phyloP scores from a whole-genome alignment of 192 early-diverging fungal genomes.

The Backusella liffmaniae region DNA sequence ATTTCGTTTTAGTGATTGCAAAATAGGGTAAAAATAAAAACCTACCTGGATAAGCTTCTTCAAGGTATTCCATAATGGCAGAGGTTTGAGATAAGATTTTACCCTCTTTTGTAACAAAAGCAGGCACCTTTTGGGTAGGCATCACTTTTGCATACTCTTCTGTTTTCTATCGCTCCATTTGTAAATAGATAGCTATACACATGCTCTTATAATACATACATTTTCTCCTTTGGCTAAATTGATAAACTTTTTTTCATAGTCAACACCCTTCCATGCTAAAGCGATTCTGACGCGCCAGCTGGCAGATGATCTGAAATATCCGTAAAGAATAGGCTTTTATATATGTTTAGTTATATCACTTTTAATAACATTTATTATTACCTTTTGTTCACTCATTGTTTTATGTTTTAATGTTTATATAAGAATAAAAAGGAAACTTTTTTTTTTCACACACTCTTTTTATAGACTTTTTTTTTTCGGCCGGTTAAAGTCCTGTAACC shows the following conservation, averaged over 20 bases:
- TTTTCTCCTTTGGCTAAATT: conserved; percentile 80
- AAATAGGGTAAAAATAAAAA: not conserved
- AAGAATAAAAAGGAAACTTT: not conserved
- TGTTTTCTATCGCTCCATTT: conserved; percentile 32
- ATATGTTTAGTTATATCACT: too few relatives aligned
- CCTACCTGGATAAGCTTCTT: conserved; percentile 67
- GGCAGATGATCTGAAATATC: conserved; percentile 77
- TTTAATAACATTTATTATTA: not conserved
- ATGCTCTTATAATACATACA: conserved; percentile 24
- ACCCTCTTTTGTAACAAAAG: conserved; percentile 57
- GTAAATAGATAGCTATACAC: not conserved
- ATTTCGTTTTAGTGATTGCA: not conserved
- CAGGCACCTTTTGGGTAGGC: conserved; percentile 68
- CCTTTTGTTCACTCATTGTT: conserved; percentile 9
- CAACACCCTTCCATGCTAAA: conserved; percentile 74
- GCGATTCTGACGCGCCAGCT: conserved; percentile 76
- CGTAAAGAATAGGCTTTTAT: conserved; percentile 52
- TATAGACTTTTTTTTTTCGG: not conserved
- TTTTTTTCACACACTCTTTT: conserved; percentile 6
- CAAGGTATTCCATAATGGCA: conserved; percentile 88
- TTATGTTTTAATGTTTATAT: not conserved
- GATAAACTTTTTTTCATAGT: conserved; percentile 61
- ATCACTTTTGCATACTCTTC: conserved; percentile 63
- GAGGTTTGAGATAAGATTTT: conserved; percentile 61
- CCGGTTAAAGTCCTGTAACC: not conserved